Conservation (phyloP, 495 filamentous ascomycete genomes). For the Tirmania nivea region DNA sequence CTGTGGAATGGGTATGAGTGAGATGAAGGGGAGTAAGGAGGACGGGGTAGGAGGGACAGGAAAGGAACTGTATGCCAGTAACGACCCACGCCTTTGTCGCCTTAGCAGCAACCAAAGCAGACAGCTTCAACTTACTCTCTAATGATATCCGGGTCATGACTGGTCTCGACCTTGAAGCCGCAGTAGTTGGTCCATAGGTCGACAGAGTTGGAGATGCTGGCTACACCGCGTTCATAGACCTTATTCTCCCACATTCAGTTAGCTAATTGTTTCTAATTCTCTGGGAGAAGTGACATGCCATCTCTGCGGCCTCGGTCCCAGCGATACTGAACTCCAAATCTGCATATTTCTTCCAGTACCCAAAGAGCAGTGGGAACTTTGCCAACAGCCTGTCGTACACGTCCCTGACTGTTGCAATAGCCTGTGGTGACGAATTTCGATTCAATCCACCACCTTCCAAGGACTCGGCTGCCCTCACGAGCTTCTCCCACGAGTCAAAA, state of each 20-base stretch:
- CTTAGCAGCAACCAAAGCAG: slow-evolving; percentile 19
- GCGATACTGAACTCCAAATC: slow-evolving; percentile 92
- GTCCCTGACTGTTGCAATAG: slow-evolving; percentile 63
- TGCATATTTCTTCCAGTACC: slow-evolving; percentile 99
- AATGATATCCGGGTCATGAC: slow-evolving; percentile 80
- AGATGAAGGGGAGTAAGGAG: slow-evolving; percentile 23
- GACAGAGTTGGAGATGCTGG: slow-evolving; percentile 78
- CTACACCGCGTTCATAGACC: slow-evolving; percentile 90
- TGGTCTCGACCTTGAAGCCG: slow-evolving; percentile 90
- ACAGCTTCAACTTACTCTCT: slow-evolving; percentile 81
- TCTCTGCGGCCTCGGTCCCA: slow-evolving; percentile 90
- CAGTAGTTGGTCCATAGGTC: slow-evolving; percentile 97
- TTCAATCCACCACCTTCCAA: slow-evolving; percentile 89
- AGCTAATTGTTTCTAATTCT: slow-evolving; percentile 10
- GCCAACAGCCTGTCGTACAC: slow-evolving; percentile 82
- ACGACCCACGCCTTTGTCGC: neutral
- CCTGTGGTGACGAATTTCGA: slow-evolving; percentile 85
- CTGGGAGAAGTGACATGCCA: slow-evolving; percentile 35
- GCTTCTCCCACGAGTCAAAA: slow-evolving; percentile 88
- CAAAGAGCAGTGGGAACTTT: slow-evolving; percentile 89
- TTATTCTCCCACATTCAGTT: slow-evolving; percentile 14
- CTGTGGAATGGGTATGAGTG: slow-evolving; percentile 25
- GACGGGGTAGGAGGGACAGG: slow-evolving; percentile 22
- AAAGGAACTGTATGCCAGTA: neutral
- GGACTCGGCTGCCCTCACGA: slow-evolving; percentile 57